Conservation (phyloP, 805 yeast genomes). For the Yamadazyma insecticola region DNA sequence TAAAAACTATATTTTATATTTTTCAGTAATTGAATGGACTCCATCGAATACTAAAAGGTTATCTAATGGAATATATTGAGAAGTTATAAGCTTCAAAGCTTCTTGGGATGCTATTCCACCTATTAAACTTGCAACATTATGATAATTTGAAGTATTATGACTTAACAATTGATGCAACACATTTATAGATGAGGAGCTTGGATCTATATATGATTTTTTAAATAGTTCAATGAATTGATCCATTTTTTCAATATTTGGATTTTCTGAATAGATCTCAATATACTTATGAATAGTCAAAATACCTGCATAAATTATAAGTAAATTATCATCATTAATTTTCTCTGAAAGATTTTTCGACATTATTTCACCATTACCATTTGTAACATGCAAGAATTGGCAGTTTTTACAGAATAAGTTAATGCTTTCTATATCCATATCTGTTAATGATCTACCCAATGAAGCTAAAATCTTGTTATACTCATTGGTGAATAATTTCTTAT, state of each 20-base stretch:
- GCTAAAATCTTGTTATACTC: conserved; percentile 24
- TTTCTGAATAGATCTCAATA: conserved; percentile 9
- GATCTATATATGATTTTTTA: conserved; percentile 2
- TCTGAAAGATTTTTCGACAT: conserved; percentile 2
- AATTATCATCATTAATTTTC: conserved; percentile 12
- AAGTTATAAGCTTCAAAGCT: conserved; percentile 65
- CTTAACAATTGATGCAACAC: conserved; percentile 30
- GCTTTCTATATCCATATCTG: conserved; percentile 29
- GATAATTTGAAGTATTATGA: conserved; percentile 42
- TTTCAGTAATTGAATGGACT: conserved; percentile 44
- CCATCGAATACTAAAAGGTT: conserved; percentile 76
- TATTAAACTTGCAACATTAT: conserved; percentile 60
- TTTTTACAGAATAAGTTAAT: conserved; percentile 58
- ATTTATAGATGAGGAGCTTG: conserved; percentile 5
- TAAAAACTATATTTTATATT: conserved; percentile 26
- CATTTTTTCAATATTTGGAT: conserved; percentile 19
- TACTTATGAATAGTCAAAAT: conserved; percentile 31
- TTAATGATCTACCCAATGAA: conserved; percentile 20
- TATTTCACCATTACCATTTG: conserved; percentile 46
- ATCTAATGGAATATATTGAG: conserved; percentile 76
- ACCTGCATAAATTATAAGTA: conserved; percentile 38
- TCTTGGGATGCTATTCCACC: conserved; percentile 92
- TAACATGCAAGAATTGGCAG: conserved; percentile 46
- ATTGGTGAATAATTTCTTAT: conserved; percentile 36
- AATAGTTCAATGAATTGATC: conserved; percentile 17